Conservation (phyloP, 192 early-diverging fungal genomes). For the Haplosporangium gracile region DNA sequence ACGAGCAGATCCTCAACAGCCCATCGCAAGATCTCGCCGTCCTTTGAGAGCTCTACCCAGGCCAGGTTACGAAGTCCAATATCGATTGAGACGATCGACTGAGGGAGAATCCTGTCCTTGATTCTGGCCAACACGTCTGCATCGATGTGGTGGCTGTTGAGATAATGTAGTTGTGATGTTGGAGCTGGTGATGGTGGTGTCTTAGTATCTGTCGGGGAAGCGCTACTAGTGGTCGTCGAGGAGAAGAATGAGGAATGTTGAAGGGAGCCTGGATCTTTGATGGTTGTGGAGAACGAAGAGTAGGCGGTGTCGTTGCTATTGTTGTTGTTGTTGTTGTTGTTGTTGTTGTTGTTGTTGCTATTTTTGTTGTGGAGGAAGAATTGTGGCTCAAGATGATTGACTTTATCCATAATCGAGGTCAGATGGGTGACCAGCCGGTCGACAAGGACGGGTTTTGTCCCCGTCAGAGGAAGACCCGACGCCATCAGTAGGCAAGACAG, state of each 20-base stretch:
- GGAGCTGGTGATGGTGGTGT: neutral
- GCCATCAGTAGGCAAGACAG: constrained; percentile 17
- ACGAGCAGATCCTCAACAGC: constrained; percentile 51
- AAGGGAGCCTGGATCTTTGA: no score
- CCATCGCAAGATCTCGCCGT: constrained; percentile 57
- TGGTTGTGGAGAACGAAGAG: neutral
- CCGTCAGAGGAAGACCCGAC: constrained; percentile 29
- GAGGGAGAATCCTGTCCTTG: constrained; percentile 19
- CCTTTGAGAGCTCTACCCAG: constrained; percentile 55
- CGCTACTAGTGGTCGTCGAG: neutral
- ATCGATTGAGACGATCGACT: constrained; percentile 62
- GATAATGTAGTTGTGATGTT: no score
- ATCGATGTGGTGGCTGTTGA: neutral
- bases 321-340: neutral
- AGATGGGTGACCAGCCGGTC: constrained; percentile 19
- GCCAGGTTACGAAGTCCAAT: constrained; percentile 67
- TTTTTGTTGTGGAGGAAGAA: neutral
- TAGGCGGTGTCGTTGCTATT: neutral
- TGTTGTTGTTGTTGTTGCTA: neutral
- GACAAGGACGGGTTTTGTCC: constrained; percentile 25
- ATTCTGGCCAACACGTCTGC: constrained; percentile 7
- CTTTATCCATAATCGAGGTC: constrained; percentile 8
- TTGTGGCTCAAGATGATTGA: constrained; percentile 3
- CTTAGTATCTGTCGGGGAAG: neutral
- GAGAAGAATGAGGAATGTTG: neutral